phyloP scores from a whole-genome alignment of 805 yeast genomes.

The Komagataella kurtzmanii region DNA sequence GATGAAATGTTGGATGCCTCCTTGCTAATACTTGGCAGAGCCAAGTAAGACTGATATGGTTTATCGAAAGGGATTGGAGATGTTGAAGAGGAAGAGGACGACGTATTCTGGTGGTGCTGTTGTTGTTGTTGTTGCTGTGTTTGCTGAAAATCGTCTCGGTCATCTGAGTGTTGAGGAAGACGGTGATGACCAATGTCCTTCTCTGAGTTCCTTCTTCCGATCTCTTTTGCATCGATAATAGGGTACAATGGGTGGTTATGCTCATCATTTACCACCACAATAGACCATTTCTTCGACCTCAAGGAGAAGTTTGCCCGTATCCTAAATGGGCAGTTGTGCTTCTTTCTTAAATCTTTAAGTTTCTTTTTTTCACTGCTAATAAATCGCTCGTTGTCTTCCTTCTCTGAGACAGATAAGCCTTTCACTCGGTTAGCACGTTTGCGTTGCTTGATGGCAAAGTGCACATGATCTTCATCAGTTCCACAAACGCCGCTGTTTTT shows the following conservation, averaged over 20 bases:
- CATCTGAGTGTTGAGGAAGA: constrained; percentile 9
- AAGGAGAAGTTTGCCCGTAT: constrained; percentile 49
- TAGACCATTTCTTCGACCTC: constrained; percentile 39
- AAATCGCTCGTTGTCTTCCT: constrained; percentile 5
- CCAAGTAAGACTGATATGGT: not conserved
- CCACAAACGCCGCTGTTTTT: constrained; percentile 22
- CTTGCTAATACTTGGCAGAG: not conserved
- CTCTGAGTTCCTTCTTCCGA: not conserved
- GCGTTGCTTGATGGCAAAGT: constrained; percentile 3
- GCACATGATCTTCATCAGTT: constrained; percentile 5
- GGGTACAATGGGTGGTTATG: constrained; percentile 40
- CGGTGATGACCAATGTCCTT: constrained; percentile 6
- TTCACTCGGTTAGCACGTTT: constrained; percentile 1
- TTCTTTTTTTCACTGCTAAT: constrained; percentile 1
- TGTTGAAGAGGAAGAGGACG: not conserved
- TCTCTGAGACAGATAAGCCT: not conserved
- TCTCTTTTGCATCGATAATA: not conserved
- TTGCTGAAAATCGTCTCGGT: not conserved
- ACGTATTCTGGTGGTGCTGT: constrained; percentile 2
- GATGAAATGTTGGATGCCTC: not conserved
- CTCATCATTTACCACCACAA: constrained; percentile 43
- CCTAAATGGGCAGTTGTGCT: constrained; percentile 45
- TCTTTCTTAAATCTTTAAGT: constrained; percentile 6
- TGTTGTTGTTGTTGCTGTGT: constrained; percentile 2
- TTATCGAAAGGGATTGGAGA: not conserved